These are phyloP conservation scores for Melianthus villosus DNA, from an alignment of 441 rosid species.

Conservation along the genomic window DNA sequence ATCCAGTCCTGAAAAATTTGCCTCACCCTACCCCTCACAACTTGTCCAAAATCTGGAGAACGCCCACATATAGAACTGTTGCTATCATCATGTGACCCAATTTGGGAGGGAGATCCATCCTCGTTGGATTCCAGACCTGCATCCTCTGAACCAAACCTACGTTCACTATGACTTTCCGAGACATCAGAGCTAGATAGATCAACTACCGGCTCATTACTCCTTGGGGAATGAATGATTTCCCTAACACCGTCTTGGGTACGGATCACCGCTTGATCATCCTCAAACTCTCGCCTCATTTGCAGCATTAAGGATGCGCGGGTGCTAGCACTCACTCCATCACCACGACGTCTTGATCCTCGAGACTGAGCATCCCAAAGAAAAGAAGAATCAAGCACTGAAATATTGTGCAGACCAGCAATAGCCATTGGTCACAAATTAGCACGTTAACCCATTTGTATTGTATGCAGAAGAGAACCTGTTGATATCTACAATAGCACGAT, in stretches of 20 bases:
- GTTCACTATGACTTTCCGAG: slow-evolving; percentile 22
- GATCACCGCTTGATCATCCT: slow-evolving; percentile 64
- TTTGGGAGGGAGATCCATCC: slow-evolving; percentile 31
- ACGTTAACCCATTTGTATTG: slow-evolving; percentile 23
- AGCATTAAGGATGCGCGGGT: slow-evolving; percentile 59
- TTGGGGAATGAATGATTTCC: slow-evolving; percentile 27
- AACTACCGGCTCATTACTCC: slow-evolving; percentile 22
- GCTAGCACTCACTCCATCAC: slow-evolving; percentile 35
- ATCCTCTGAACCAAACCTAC: slow-evolving; percentile 23
- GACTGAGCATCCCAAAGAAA: slow-evolving; percentile 52
- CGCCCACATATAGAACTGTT: slow-evolving; percentile 18
- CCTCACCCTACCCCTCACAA: slow-evolving; percentile 72
- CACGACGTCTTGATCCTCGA: slow-evolving; percentile 27
- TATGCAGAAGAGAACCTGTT: slow-evolving; percentile 21
- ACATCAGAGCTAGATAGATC: slow-evolving; percentile 19
- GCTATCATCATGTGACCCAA: slow-evolving; percentile 31
- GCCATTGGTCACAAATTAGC: slow-evolving; percentile 34
- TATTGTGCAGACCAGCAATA: slow-evolving; percentile 62
- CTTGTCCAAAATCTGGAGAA: slow-evolving; percentile 47
- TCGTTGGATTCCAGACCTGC: slow-evolving; percentile 31
- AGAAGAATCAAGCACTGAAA: slow-evolving; percentile 54
- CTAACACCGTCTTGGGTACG: slow-evolving; percentile 31
- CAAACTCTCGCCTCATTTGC: slow-evolving; percentile 82
- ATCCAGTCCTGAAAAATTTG: slow-evolving; percentile 73
- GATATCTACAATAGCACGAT: too few species aligned